These are phyloP conservation scores for Leersia perrieri DNA, from an alignment of 176 grass and related monocot species.

Conservation along the genomic window DNA sequence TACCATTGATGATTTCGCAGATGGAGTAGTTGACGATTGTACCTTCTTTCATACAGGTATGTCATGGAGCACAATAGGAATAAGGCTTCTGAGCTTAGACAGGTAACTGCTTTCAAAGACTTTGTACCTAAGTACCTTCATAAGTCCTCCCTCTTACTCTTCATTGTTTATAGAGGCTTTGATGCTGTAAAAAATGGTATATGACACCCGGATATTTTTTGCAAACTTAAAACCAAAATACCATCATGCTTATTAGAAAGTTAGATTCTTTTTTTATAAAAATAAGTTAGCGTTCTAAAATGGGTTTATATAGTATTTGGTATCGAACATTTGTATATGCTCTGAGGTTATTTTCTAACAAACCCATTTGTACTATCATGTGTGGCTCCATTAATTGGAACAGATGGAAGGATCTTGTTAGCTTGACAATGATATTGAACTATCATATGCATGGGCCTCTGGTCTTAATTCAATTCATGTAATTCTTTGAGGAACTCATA, in stretches of 20 bases:
- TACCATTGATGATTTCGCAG: neutral
- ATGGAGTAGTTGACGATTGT: slow-evolving; percentile 9
- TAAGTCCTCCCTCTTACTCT: neutral
- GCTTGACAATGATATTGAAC: neutral
- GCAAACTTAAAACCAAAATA: slow-evolving; percentile 9
- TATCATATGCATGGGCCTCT: neutral
- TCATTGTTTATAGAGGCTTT: neutral
- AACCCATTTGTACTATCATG: neutral
- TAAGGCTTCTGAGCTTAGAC: slow-evolving; percentile 80
- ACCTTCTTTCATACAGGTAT: slow-evolving; percentile 41
- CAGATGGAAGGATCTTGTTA: neutral
- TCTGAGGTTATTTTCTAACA: neutral
- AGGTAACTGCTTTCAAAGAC: slow-evolving; percentile 44
- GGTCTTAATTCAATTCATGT: neutral
- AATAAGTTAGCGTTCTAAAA: neutral
- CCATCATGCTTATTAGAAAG: neutral
- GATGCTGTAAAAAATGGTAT: neutral
- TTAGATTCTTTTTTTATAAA: no score
- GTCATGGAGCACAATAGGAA: slow-evolving; percentile 82
- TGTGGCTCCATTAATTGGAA: neutral
- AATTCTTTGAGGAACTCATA: neutral
- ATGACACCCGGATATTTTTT: neutral
- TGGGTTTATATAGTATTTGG: neutral
- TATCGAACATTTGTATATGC: neutral
- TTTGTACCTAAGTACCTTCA: neutral